Evolutionary conservation across 1,284 basidiomycete species (phyloP).

Genomic region (Sanghuangporus weigelae): DNA sequence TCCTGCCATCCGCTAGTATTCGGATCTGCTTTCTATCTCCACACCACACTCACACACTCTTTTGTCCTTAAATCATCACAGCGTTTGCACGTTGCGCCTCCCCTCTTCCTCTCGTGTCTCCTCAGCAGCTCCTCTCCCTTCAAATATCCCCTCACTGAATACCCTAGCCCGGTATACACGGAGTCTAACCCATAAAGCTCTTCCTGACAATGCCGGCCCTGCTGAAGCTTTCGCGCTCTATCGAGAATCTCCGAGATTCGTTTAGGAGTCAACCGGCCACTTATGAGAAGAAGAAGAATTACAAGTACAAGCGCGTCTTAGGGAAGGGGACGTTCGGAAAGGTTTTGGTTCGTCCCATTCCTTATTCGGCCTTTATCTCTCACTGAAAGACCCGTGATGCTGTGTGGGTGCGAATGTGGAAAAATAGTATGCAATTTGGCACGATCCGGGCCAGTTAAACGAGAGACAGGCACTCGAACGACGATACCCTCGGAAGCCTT

Average conservation of each 20-base stretch:
- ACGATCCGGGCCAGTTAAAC: not conserved
- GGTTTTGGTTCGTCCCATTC: conserved; percentile 61
- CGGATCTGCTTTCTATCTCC: not conserved
- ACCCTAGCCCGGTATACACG: too few species aligned
- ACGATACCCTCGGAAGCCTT: not conserved
- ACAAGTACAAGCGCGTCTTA: conserved; percentile 66
- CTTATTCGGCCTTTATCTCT: not conserved
- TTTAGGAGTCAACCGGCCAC: conserved; percentile 62
- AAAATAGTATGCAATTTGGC: conserved; percentile 12
- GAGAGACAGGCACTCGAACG: not conserved
- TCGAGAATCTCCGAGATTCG: conserved; percentile 12
- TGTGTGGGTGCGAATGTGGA: not conserved
- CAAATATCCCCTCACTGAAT: too few species aligned
- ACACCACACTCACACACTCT: not conserved
- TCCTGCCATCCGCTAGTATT: not conserved
- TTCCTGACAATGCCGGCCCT: not conserved
- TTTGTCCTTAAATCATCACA: not conserved
- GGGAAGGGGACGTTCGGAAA: conserved; percentile 85
- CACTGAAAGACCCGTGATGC: not conserved
- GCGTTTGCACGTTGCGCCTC: too few species aligned
- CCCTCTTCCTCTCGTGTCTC: too few species aligned
- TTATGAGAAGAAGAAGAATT: conserved; percentile 79
- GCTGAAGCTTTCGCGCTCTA: conserved; percentile 8
- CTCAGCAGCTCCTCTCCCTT: too few species aligned
- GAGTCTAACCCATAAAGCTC: too few species aligned